Conservation (phyloP, 177 flowering plant genomes). For the Vitis hybrid region DNA sequence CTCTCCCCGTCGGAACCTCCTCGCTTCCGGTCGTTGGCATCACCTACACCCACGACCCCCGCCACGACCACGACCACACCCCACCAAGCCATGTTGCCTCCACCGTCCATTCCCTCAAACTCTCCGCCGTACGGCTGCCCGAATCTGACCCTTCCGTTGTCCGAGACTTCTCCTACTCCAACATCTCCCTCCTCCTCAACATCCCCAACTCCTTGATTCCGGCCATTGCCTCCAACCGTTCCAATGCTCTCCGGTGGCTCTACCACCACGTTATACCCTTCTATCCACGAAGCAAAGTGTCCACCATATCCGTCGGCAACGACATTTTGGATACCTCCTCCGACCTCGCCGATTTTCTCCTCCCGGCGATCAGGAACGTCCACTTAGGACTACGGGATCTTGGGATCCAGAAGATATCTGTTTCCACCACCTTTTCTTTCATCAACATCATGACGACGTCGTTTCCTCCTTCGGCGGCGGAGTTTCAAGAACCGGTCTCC, state of each 20-base stretch:
- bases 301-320: slow-evolving; percentile 71
- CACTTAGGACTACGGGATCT: slow-evolving; percentile 44
- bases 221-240: slow-evolving; percentile 59
- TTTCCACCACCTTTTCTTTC: slow-evolving; percentile 82
- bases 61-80: slow-evolving; percentile 6
- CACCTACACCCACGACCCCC: slow-evolving; percentile 35
- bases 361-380: slow-evolving; percentile 67
- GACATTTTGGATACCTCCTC: slow-evolving; percentile 30
- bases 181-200: slow-evolving; percentile 64
- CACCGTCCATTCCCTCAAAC: slow-evolving; percentile 27
- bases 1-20: slow-evolving; percentile 21
- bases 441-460: slow-evolving; percentile 40
- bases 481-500: slow-evolving; percentile 43
- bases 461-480: slow-evolving; percentile 77
- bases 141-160: slow-evolving; percentile 45
- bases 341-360: slow-evolving; percentile 32
- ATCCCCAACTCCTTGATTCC: slow-evolving; percentile 65
- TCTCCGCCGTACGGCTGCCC: slow-evolving; percentile 47
- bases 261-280: slow-evolving; percentile 64
- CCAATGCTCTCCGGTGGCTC: slow-evolving; percentile 62
- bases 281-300: slow-evolving; percentile 66
- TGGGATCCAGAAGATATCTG: slow-evolving; percentile 53
- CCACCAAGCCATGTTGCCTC: slow-evolving; percentile 36
- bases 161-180: slow-evolving; percentile 69
- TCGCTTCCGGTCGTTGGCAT: slow-evolving; percentile 43